Evolutionary conservation across 805 yeast species (phyloP), one percentile per base, ranked within the genome.

Genomic region (Lipomyces starkeyi): DNA sequence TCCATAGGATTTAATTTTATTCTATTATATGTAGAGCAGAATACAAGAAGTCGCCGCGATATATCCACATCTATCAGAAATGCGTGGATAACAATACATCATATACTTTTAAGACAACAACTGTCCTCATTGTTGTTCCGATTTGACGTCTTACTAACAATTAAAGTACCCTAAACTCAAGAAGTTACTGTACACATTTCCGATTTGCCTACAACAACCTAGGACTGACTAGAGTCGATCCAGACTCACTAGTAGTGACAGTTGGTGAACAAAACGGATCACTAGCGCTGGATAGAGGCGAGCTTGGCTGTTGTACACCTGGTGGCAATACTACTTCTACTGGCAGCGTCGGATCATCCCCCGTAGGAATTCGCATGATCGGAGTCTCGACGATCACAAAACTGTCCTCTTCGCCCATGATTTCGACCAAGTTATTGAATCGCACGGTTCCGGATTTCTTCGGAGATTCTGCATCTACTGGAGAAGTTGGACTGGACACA

Each of bases 391-490:
- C 34, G 20, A 49, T 11, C 14, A 57, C 60, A 34, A 57, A 57
- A 22, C 49, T 29, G 17, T 57, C 60, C 8, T 57, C 60, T 22
- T 57, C 60, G 8, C 60, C 57, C 60, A 57, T 56, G n/a, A 56
- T 35, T 25, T 56, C 43, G 25, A 56, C 59, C 22, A 56, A 8
- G 29, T 20, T 25, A 11, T 35, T 56, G 43, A 56, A 56, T 25
- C 59, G 43, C 3, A 57, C 60, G 8, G 60, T 27, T 20, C 49
- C 49, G 43, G 14, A 7, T 29, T 57, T 57, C 14, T 57, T 57
- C 49, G 32, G 25, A 4, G 20, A 29, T 22, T 25, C 56, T 20
- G 4, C 17, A 37, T 37, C 54, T n/a, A 17, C n/a, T 9, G 54
- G 27, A 6, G 27, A 11, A 6, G 56, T 53, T 4, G 56, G 56